Evolutionary conservation across 805 yeast species (phyloP), one percentile per base, ranked within the genome.

Genomic region (Candida stauntonica): DNA sequence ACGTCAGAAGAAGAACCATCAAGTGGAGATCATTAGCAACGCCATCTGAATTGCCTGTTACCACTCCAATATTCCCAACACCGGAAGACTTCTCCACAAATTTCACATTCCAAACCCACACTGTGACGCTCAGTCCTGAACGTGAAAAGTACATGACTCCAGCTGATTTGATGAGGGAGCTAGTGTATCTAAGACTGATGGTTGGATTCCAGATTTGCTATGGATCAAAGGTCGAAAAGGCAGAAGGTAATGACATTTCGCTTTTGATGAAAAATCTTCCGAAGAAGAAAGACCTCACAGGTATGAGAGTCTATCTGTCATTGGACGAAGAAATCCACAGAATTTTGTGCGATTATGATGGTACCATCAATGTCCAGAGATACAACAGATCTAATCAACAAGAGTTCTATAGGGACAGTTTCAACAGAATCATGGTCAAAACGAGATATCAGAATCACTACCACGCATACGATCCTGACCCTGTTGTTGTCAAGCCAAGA

Each of bases 1-100:
- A 75, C 30, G 77, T 81, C 13, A 77, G 73, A 37, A 67, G 85
- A 38, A 75, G 76, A 50, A 66, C 80, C 13, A 81, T 89, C 35
- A 89, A 89, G 55, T 93, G 99, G 99, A 75, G 86, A 37, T 89
- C 98, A 0, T 69, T 94, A 37, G 81, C 88, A 12, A 78, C 96
- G 0, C 99, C 99, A 0, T 97, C 98, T 0, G 82, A 95, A 6
- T 66, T 93, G 18, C 99, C 99, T 0, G 66, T 86, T 0, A 79
- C 87, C 2, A 79, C 94, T 0, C 76, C 83, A 2, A 70, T 81
- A 8, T 89, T 89, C 51, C 97, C 98, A 0, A 60, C 81, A 0
- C 63, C 69, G 11, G 66, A 68, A 5, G 88, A 86, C 41, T 79
- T 89, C 56, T 77, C 81, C 33, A 69, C 70, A 4, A 80, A 85